Base-by-base conservation (phyloP, 1,139 yeast species). In the Magnusiomyces paraingens region DNA sequence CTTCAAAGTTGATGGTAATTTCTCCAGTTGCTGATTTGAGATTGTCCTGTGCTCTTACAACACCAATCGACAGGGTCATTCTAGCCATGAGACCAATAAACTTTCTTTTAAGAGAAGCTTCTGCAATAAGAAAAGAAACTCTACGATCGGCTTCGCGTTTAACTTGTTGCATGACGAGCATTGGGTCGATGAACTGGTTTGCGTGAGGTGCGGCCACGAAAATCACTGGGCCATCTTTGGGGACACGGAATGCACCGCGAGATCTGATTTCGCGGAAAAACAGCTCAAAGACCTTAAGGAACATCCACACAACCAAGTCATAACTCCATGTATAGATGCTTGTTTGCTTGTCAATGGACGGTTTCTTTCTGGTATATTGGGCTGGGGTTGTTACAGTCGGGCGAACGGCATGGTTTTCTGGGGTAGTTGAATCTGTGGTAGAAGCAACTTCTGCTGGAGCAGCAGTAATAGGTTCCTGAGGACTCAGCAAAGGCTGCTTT, bases 121-220 rank as follows among this genome's bases (percentile, higher is more conserved):
- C 95, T 4, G 99, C 99, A 55, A 90, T 86, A 60, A 91, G 74
- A 64, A 91, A 91, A 26, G 95, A 86, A 35, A 91, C 80, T 53
- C 97, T 74, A 59, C 96, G 76, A 32, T 82, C 78, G 3, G 86
- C 81, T 59, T 84, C 88, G 53, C 77, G 76, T 60, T 83, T 81
- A 38, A 89, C 90, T 66, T 86, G 94, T 52, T 86, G 84, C 88
- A 88, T 83, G 54, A 93, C 75, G 52, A 90, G 78, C 55, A 89
- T 77, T 0, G 97, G 96, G 66, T 93, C 99, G 41, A 91, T 94
- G 64, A 93, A 93, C 69, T 91, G 99, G 70, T 91, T 93, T 39
- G 96, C 96, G 72, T 91, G 99, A 8, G 98, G 98, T 8, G 97
- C 99, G 1, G 94, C 98, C 47, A 93, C 98, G 66, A 93, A 88